Base-by-base conservation (phyloP, 1,139 yeast genomes). In the Komagataea norvegica region DNA sequence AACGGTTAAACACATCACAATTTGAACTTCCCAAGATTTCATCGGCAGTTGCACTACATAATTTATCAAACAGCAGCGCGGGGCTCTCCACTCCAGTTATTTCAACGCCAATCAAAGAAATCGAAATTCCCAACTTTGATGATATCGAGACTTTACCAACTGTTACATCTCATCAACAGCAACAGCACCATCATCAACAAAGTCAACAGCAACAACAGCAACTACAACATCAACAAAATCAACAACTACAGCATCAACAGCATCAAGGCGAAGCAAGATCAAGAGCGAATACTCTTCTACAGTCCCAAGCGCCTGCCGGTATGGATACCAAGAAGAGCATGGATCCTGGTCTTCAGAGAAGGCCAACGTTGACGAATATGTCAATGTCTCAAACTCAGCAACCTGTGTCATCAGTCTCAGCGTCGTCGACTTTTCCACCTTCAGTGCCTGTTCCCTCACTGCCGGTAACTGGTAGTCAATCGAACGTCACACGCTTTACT, bases 51-150 rank as follows among this genome's bases (percentile, higher is more conserved):
- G 55, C 68, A 59, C 26, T 76, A 67, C 28, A 75, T 67, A 52
- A 67, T 65, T 62, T 73, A 64, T 32, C 48, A 8, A 36, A 39
- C 59, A 61, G 46, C 21, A 25, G 27, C 25, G 21, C 41, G 14
- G 33, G 34, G 23, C 33, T 29, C 18, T 28, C 34, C 11, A 41
- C 41, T 6, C 34, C 55, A 21, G 42, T 56, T 37, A 61, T 60
- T 1, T 55, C 66, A 6, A 61, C 77, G 0, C 71, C 78, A 5
- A 54, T 68, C 3, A 65, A 71, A 15, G 77, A 77, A 45, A 76
- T 76, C 44, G 82, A 76, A 49, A 77, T 77, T 34, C 83, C 83
- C 6, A 73, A 69, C 26, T 61, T 65, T 57, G 62, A 60, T 6
- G 60, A 56, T 3, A 48, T 63, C 16, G 48, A 45, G 25, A 39